Conservation (phyloP, 2,329 filamentous ascomycete genomes). For the Fusarium continuum region DNA sequence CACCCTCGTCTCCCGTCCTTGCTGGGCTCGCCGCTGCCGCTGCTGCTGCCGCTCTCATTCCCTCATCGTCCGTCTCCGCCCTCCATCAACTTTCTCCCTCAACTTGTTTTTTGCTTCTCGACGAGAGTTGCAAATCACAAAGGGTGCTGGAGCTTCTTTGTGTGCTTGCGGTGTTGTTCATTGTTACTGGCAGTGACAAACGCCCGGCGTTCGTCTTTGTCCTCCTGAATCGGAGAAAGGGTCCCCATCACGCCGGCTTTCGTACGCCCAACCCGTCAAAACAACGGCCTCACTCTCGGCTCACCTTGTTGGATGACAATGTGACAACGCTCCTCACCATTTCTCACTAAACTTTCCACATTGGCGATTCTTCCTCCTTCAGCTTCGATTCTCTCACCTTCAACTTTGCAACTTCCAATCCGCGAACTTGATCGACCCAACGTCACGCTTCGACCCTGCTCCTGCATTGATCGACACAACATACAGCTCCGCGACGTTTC, state of each 20-base stretch:
- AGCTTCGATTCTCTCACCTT: conserved; percentile 1
- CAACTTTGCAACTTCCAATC: background rate
- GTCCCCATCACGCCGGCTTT: conserved; percentile 25
- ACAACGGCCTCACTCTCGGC: conserved; percentile 42
- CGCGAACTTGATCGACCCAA: conserved; percentile 14
- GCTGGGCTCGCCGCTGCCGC: conserved; percentile 39
- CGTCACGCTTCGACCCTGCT: conserved; percentile 20
- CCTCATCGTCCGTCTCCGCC: conserved; percentile 48
- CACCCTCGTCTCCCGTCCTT: conserved; percentile 40
- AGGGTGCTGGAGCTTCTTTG: conserved; percentile 36
- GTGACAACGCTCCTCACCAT: conserved; percentile 37
- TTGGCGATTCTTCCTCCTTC: conserved; percentile 5
- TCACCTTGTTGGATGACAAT: conserved; percentile 43
- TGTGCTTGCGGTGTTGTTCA: conserved; percentile 33
- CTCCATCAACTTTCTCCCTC: conserved; percentile 46
- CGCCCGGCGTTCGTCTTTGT: conserved; percentile 25
- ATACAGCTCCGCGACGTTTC: conserved; percentile 43
- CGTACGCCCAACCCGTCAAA: conserved; percentile 37
- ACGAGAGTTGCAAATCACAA: conserved; percentile 44
- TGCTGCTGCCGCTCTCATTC: conserved; percentile 43
- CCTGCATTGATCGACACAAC: conserved; percentile 39
- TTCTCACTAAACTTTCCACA: conserved; percentile 22
- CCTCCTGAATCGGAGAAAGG: conserved; percentile 36
- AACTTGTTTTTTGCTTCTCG: conserved; percentile 41
- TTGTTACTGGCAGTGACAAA: conserved; percentile 34